Evolutionary conservation across 352 stramenopile genomes (phyloP).

Genomic region (Thalassiosira ordinaria): DNA sequence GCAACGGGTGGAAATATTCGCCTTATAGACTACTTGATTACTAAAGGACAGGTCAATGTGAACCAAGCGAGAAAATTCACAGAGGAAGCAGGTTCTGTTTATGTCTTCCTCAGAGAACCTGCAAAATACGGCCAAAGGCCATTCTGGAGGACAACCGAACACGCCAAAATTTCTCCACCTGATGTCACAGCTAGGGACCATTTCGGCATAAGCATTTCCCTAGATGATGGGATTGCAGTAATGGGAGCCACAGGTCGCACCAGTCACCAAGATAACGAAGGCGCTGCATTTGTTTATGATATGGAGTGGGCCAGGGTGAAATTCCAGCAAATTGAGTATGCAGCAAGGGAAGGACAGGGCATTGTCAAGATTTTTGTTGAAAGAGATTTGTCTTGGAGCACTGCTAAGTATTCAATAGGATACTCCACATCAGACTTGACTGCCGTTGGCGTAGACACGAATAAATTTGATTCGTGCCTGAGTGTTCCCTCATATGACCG

Average conservation of each 20-base stretch:
- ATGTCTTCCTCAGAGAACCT: slow-evolving; percentile 71
- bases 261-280: slow-evolving; percentile 87
- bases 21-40: slow-evolving; percentile 56
- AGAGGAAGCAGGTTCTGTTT: slow-evolving; percentile 69
- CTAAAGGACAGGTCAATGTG: slow-evolving; percentile 26
- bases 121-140: slow-evolving; percentile 34
- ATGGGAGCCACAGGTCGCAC: slow-evolving; percentile 90
- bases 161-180: slow-evolving; percentile 70
- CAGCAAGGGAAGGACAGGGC: slow-evolving; percentile 87
- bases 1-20: slow-evolving; percentile 56
- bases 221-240: slow-evolving; percentile 86
- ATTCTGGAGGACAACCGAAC: slow-evolving; percentile 69
- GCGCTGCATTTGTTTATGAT: slow-evolving; percentile 91
- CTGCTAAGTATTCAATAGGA: slow-evolving; percentile 61
- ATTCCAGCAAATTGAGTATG: slow-evolving; percentile 86
- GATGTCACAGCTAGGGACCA: slow-evolving; percentile 72
- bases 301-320: slow-evolving; percentile 86
- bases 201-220: slow-evolving; percentile 89
- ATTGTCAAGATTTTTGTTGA: slow-evolving; percentile 74
- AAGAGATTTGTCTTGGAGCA: slow-evolving; percentile 65
- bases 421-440: slow-evolving; percentile 87
- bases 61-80: slow-evolving; percentile 52
- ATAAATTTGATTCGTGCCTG: slow-evolving; percentile 74
- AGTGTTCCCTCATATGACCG: slow-evolving; percentile 24
- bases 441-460: slow-evolving; percentile 78